Percentiles rank a stretch among this genome's conserved stretches.
Conservation (phyloP, 2,329 filamentous ascomycete genomes). For the Fusarium chaquense region DNA sequence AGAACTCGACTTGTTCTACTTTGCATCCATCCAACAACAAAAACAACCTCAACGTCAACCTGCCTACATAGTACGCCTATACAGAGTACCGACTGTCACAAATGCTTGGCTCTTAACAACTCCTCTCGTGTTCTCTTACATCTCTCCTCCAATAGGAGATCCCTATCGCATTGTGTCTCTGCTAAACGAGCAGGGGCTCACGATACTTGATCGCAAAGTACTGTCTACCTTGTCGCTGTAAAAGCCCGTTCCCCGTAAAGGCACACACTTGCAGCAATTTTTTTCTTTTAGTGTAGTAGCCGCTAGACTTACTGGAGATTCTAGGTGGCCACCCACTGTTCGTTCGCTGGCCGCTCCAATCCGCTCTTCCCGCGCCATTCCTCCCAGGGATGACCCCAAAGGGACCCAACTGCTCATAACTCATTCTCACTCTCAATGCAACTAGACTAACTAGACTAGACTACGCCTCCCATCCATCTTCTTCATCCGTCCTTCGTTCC, state of each 20-base stretch:
- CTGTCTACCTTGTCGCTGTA: constrained; percentile 15
- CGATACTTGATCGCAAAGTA: constrained; percentile 32
- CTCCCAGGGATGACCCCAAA: background rate
- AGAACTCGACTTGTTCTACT: background rate
- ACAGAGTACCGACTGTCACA: constrained; percentile 4
- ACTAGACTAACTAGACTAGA: background rate
- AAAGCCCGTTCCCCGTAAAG: constrained; percentile 14
- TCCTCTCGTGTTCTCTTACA: background rate
- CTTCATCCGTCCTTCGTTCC: constrained; percentile 35
- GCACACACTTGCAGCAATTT: constrained; percentile 24
- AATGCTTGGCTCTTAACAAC: background rate
- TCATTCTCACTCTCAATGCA: constrained; percentile 10
- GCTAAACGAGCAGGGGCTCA: constrained; percentile 7
- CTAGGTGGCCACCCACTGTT: constrained; percentile 1
- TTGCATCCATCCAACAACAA: background rate
- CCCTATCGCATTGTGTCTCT: constrained; percentile 5
- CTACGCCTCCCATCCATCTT: constrained; percentile 21
- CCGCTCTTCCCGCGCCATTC: constrained; percentile 36
- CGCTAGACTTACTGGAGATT: background rate
- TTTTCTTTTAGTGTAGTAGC: constrained; percentile 20
- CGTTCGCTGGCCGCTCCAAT: constrained; percentile 19
- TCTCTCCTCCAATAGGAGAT: constrained; percentile 12
- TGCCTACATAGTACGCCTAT: background rate
- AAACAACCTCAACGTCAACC: too few species aligned
- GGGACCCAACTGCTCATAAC: constrained; percentile 12